Percentiles rank a stretch among this genome's conserved stretches.
These are phyloP conservation scores for Trichophyton equinum DNA, from an alignment of 2,329 filamentous ascomycete species.

Conservation along the genomic window DNA sequence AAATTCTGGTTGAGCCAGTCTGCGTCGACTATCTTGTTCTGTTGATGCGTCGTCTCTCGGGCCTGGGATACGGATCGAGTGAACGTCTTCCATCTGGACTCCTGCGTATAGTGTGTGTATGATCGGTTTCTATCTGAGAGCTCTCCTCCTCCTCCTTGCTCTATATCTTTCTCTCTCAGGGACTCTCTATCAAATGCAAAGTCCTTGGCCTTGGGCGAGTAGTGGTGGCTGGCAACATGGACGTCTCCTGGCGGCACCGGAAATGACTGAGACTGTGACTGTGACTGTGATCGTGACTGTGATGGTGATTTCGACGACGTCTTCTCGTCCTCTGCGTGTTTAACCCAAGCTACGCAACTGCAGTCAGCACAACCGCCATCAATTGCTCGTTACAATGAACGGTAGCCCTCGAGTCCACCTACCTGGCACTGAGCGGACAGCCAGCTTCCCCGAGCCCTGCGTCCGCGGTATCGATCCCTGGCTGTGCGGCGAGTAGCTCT, in stretches of 20 bases:
- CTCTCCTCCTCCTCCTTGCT: constrained; percentile 3
- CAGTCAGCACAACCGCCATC: background rate
- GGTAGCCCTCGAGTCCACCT: background rate
- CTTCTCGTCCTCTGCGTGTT: constrained; percentile 3
- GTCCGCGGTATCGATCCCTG: background rate
- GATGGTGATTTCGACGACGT: background rate
- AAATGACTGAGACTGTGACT: constrained; percentile 1
- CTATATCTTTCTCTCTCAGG: background rate
- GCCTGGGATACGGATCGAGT: constrained; percentile 33
- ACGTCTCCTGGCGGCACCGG: constrained; percentile 9
- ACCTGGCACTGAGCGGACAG: constrained; percentile 10
- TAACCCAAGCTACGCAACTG: constrained; percentile 13
- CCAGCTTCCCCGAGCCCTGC: background rate
- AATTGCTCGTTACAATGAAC: background rate
- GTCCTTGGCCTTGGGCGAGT: constrained; percentile 6
- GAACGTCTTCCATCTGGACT: constrained; percentile 38
- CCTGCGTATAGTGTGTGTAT: constrained; percentile 15
- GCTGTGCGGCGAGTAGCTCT: constrained; percentile 1
- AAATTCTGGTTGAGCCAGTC: constrained; percentile 37
- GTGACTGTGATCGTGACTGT: constrained; percentile 1
- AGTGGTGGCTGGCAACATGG: constrained; percentile 14
- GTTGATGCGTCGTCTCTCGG: constrained; percentile 19
- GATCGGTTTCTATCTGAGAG: background rate
- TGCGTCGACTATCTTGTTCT: constrained; percentile 31
- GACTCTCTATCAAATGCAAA: background rate